These are phyloP conservation scores for Mycothermus thermophilus DNA, from an alignment of 495 filamentous ascomycete species.

Conservation along the genomic window DNA sequence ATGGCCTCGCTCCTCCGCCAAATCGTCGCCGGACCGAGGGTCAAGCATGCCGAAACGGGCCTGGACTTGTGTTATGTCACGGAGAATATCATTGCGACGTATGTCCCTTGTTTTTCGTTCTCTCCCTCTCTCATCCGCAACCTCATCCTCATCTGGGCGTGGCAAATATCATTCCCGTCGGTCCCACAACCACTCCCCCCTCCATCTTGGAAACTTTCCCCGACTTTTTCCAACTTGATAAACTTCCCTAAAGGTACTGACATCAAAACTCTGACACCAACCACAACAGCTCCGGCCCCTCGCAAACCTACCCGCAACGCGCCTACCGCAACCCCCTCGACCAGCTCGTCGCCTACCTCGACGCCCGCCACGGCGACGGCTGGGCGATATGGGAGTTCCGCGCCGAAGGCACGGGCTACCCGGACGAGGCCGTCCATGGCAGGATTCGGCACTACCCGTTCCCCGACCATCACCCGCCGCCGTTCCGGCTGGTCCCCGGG, in stretches of 20 bases:
- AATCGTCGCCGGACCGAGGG: conserved; percentile 60
- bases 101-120: conserved; percentile 18
- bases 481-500: conserved; percentile 71
- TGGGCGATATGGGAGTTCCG: conserved; percentile 98
- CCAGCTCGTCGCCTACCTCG: conserved; percentile 69
- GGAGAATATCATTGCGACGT: conserved; percentile 54
- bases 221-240: not conserved
- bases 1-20: conserved; percentile 43
- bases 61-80: conserved; percentile 95
- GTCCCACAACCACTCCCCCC: no score
- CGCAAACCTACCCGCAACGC: conserved; percentile 70
- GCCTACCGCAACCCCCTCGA: conserved; percentile 89
- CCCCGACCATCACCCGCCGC: conserved; percentile 94
- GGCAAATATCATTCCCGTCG: no score
- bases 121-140: not conserved
- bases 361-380: conserved; percentile 61
- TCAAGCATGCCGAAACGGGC: conserved; percentile 69
- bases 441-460: conserved; percentile 83
- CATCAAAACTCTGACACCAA: not conserved
- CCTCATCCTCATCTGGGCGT: no score
- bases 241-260: no score
- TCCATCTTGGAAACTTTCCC: not conserved
- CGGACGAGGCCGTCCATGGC: conserved; percentile 71
- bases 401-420: conserved; percentile 91
- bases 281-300: conserved; percentile 57